These are phyloP conservation scores for Ehretia macrophylla DNA, from an alignment of 257 asterid species.

Conservation along the genomic window DNA sequence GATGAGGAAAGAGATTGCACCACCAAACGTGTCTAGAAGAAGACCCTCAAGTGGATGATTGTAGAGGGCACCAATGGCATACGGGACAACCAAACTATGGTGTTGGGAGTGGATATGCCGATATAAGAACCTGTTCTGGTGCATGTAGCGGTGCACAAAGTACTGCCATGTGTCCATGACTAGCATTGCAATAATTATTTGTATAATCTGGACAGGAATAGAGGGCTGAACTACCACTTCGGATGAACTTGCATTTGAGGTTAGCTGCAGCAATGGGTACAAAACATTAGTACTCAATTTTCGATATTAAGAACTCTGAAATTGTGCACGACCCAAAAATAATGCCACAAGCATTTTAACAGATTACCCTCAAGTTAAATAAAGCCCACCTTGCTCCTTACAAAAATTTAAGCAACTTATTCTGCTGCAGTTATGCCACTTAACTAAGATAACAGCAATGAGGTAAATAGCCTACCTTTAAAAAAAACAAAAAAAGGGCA, in stretches of 20 bases:
- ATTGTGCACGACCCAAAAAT: too few relatives aligned
- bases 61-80: slow-evolving; percentile 83
- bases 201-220: slow-evolving; percentile 43
- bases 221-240: slow-evolving; percentile 51
- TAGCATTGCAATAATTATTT: slow-evolving; percentile 69
- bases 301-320: too few relatives aligned
- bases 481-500: too few relatives aligned
- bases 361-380: too few relatives aligned
- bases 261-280: slow-evolving; percentile 52
- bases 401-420: too few relatives aligned
- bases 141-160: slow-evolving; percentile 95
- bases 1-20: slow-evolving; percentile 73
- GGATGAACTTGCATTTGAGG: slow-evolving; percentile 43
- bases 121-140: slow-evolving; percentile 78
- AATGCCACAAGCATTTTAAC: too few relatives aligned
- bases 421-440: too few relatives aligned
- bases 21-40: slow-evolving; percentile 76
- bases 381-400: too few relatives aligned
- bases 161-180: slow-evolving; percentile 96
- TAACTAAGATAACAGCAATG: too few relatives aligned
- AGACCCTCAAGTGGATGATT: slow-evolving; percentile 92
- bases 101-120: slow-evolving; percentile 82
- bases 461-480: too few relatives aligned
- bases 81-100: slow-evolving; percentile 71
- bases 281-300: slow-evolving; percentile 3